Evolutionary conservation across 441 rosid species (phyloP).

Genomic region (Populus trichocarpa): DNA sequence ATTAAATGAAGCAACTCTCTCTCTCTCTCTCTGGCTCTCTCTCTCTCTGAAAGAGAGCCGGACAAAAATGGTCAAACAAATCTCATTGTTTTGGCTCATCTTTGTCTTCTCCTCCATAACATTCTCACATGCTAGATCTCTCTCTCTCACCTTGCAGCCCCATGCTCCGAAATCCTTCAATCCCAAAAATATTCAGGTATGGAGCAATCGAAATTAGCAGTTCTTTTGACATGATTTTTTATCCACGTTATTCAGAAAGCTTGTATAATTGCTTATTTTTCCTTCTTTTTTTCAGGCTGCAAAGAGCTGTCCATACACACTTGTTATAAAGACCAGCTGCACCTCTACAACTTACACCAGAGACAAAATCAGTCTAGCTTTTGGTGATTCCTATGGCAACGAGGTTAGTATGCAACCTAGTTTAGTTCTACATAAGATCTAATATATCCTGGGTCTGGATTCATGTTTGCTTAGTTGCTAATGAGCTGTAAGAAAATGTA

Average conservation of each 20-base stretch:
- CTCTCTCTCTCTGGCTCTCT: too few species aligned
- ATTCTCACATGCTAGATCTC: background rate
- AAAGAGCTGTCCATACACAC: constrained; percentile 47
- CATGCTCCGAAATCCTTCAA: background rate
- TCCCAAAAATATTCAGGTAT: constrained; percentile 12
- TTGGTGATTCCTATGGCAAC: constrained; percentile 66
- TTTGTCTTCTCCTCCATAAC: constrained; percentile 3
- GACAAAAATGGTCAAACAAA: constrained; percentile 5
- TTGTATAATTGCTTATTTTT: background rate
- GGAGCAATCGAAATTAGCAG: background rate
- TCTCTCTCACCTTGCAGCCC: background rate
- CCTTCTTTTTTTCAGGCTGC: background rate
- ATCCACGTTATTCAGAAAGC: background rate
- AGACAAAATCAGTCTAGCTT: constrained; percentile 59
- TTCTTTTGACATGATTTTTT: background rate
- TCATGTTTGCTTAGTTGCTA: background rate
- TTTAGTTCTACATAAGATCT: background rate
- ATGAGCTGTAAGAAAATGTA: background rate
- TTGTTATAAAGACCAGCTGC: constrained; percentile 53
- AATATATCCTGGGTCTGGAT: background rate
- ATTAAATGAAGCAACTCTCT: background rate
- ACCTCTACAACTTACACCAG: constrained; percentile 50
- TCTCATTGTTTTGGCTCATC: background rate
- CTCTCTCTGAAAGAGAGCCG: too few species aligned
- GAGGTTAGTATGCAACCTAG: constrained; percentile 38